phyloP scores from a whole-genome alignment of 352 stramenopile genomes.

The Globisporangium barbulae region DNA sequence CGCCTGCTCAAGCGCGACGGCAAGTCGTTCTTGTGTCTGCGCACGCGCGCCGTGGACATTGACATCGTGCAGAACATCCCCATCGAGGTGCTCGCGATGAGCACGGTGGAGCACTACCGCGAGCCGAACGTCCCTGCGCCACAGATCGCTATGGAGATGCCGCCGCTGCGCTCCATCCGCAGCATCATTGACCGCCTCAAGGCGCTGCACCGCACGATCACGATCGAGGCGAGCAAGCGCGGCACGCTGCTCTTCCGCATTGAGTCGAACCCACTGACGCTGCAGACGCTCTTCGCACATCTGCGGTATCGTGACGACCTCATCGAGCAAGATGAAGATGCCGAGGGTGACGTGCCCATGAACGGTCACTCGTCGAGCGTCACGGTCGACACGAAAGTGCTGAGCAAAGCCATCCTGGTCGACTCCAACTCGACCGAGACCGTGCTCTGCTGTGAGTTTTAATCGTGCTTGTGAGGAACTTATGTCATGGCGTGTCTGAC shows the following conservation, averaged over 20 bases:
- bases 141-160: conserved; percentile 82
- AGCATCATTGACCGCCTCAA: conserved; percentile 76
- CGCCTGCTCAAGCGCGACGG: conserved; percentile 78
- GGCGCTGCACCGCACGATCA: conserved; percentile 69
- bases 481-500: neutral
- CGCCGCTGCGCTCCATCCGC: conserved; percentile 54
- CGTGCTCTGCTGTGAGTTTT: conserved; percentile 64
- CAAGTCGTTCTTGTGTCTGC: conserved; percentile 68
- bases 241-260: conserved; percentile 72
- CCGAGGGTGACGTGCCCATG: conserved; percentile 16
- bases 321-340: conserved; percentile 42
- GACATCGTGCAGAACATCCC: conserved; percentile 85
- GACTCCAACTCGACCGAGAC: conserved; percentile 67
- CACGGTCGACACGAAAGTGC: conserved; percentile 73
- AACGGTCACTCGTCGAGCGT: conserved; percentile 42
- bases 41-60: conserved; percentile 74
- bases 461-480: neutral
- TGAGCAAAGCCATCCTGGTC: conserved; percentile 73
- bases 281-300: conserved; percentile 79
- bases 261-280: conserved; percentile 58
- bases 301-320: conserved; percentile 72
- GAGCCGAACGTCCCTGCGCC: conserved; percentile 75
- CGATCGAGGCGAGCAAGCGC: conserved; percentile 64
- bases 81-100: conserved; percentile 78
- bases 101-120: conserved; percentile 61